Conservation (phyloP, 108 stramenopile genomes). For the Cyclotella baltica region DNA sequence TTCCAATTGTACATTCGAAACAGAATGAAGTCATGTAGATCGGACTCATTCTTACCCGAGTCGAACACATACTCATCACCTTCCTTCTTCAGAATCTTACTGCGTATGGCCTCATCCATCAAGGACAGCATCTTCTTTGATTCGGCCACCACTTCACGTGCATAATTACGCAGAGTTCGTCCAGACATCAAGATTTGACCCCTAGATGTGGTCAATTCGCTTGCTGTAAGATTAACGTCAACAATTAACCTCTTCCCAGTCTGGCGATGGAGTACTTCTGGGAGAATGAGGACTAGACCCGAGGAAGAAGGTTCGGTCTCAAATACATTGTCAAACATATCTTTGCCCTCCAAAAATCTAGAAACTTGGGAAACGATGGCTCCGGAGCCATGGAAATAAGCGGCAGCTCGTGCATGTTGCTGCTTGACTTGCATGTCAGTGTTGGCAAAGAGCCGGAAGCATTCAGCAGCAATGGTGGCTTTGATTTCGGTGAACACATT, state of each 20-base stretch:
- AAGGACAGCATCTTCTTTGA: not conserved
- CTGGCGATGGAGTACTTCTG: not conserved
- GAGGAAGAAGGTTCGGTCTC: not conserved
- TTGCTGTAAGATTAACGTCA: not conserved
- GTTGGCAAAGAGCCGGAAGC: not conserved
- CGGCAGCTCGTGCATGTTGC: not conserved
- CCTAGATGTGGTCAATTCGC: not conserved
- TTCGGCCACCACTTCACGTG: not conserved
- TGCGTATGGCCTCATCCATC: not conserved
- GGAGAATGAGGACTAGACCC: not conserved
- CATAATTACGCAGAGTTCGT: not conserved
- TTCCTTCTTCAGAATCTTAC: not conserved
- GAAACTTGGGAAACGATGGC: not conserved
- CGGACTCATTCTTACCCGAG: not conserved
- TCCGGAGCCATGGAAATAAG: not conserved
- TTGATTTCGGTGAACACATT: not conserved
- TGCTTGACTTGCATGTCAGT: not conserved
- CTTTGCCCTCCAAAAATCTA: not conserved
- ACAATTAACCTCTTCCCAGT: not conserved
- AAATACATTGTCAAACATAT: not conserved
- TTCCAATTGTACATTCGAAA: conserved; percentile 6
- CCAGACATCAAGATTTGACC: not conserved
- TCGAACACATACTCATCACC: not conserved
- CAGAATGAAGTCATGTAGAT: not conserved
- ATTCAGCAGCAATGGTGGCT: not conserved